Conservation (phyloP, 345 rosid genomes). For the Odontarrhena argentea region DNA sequence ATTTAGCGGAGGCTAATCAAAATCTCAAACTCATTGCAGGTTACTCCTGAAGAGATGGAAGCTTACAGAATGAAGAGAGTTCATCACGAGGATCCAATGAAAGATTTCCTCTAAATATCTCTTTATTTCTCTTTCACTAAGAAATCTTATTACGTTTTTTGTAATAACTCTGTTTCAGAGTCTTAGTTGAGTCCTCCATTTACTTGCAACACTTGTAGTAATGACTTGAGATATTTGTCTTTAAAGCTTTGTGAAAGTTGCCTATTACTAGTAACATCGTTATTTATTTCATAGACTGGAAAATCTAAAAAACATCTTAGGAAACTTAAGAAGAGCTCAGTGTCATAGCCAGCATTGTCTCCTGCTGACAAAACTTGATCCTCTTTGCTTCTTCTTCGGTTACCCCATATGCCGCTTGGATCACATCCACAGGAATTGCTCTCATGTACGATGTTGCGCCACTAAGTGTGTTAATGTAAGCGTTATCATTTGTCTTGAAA, state of each 20-base stretch:
- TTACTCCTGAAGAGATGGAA: slow-evolving; percentile 76
- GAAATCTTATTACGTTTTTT: background rate
- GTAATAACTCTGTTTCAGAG: background rate
- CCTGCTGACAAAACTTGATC: slow-evolving; percentile 53
- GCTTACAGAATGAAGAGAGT: slow-evolving; percentile 76
- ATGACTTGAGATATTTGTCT: background rate
- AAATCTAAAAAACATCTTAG: slow-evolving; percentile 21
- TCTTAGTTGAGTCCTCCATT: background rate
- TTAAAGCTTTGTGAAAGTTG: slow-evolving; percentile 5
- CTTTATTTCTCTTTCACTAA: background rate
- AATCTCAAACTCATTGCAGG: slow-evolving; percentile 42
- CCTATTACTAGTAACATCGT: slow-evolving; percentile 6
- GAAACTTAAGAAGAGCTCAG: slow-evolving; percentile 13
- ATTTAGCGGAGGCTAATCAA: background rate
- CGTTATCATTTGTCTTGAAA: slow-evolving; percentile 67
- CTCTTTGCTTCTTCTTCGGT: slow-evolving; percentile 58
- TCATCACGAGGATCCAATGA: slow-evolving; percentile 74
- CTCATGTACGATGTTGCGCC: slow-evolving; percentile 58
- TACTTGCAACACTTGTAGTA: background rate
- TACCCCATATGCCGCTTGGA: slow-evolving; percentile 53
- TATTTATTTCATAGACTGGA: slow-evolving; percentile 25
- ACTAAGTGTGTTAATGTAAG: slow-evolving; percentile 48
- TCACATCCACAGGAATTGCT: slow-evolving; percentile 58
- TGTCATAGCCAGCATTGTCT: slow-evolving; percentile 38
- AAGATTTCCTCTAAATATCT: slow-evolving; percentile 27